phyloP scores from a whole-genome alignment of 495 filamentous ascomycete species.

The Barbatosphaeria neglecta region DNA sequence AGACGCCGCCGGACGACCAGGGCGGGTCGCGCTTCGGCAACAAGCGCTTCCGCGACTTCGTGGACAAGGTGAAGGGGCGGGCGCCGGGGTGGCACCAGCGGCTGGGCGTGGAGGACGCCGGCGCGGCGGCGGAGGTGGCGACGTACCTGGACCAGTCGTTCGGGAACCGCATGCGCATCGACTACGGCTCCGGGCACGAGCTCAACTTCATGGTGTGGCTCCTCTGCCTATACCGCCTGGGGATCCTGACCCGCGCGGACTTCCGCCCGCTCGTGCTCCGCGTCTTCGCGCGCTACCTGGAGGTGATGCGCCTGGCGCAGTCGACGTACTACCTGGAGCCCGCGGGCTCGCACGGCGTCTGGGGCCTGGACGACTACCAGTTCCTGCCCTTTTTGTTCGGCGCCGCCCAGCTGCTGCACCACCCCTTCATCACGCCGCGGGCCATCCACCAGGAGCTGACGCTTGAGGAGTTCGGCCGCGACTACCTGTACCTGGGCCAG shows the following conservation, averaged over 20 bases:
- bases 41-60: constrained; percentile 71
- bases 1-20: constrained; percentile 70
- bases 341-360: constrained; percentile 89
- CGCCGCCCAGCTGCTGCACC: constrained; percentile 75
- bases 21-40: constrained; percentile 91
- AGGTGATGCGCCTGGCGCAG: constrained; percentile 71
- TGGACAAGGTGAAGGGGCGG: constrained; percentile 55
- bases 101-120: constrained; percentile 39
- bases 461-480: constrained; percentile 71
- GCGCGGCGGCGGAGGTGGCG: constrained; percentile 56
- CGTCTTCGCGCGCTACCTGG: constrained; percentile 71
- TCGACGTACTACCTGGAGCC: constrained; percentile 90
- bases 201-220: constrained; percentile 94
- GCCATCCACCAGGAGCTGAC: constrained; percentile 76
- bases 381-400: constrained; percentile 95
- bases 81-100: constrained; percentile 46
- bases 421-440: constrained; percentile 76
- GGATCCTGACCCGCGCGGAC: constrained; percentile 46
- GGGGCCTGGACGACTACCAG: constrained; percentile 97
- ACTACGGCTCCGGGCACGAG: constrained; percentile 96
- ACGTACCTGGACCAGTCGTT: constrained; percentile 75
- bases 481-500: constrained; percentile 84
- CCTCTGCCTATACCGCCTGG: constrained; percentile 76
- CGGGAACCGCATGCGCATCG: constrained; percentile 78
- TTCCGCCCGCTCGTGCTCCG: constrained; percentile 63